Percentiles rank a stretch among this genome's conserved stretches.
Conservation (phyloP, 441 rosid species). For the Biscutella laevigata region DNA sequence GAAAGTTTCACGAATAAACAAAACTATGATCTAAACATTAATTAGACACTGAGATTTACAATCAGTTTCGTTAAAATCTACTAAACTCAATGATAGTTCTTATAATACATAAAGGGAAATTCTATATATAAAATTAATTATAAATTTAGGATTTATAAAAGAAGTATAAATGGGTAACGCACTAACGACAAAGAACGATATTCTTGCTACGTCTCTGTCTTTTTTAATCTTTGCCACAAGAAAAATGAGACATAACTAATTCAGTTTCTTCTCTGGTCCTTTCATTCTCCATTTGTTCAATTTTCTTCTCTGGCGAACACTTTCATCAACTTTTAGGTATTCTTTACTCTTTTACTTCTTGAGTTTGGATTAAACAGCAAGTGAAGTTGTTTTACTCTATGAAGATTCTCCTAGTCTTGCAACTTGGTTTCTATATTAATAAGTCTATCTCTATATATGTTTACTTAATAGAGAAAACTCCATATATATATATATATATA, state of each 20-base stretch:
- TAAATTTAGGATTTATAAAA: not conserved
- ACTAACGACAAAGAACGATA: constrained; percentile 10
- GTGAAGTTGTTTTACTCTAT: not conserved
- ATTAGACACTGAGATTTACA: not conserved
- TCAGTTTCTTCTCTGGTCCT: not conserved
- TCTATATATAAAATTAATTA: not conserved
- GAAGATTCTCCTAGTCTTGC: constrained; percentile 1
- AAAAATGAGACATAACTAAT: constrained; percentile 1
- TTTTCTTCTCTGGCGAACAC: not conserved
- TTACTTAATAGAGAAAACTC: constrained; percentile 7
- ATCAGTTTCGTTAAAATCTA: not conserved
- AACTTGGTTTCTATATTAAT: constrained; percentile 11
- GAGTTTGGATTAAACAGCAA: not conserved
- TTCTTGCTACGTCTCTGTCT: constrained; percentile 7
- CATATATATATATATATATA: too few relatives aligned
- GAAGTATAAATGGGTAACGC: not conserved
- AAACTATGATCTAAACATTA: not conserved
- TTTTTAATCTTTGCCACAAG: constrained; percentile 13
- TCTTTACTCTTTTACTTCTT: not conserved
- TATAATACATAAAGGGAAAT: not conserved
- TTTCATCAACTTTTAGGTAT: not conserved
- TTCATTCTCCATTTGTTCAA: not conserved
- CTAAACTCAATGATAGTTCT: not conserved
- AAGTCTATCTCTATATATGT: constrained; percentile 10
- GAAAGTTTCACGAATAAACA: not conserved